Evolutionary conservation across 2,329 filamentous ascomycete genomes (phyloP), one percentile per base, ranked within the genome.

Genomic region (Blastomyces percursus): DNA sequence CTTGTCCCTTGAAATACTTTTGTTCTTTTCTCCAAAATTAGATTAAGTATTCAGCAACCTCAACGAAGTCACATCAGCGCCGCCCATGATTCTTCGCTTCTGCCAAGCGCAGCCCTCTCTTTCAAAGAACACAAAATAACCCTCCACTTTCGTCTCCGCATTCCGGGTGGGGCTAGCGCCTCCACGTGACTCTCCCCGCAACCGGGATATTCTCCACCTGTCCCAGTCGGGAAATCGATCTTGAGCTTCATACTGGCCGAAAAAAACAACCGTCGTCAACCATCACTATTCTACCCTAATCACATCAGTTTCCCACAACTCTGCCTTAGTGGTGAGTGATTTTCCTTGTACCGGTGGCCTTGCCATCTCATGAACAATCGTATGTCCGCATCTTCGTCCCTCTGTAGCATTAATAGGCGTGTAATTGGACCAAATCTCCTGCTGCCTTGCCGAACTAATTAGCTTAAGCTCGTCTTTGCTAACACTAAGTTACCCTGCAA

Each of bases 141-240:
- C 14, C 6, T 32, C 30, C 30, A 32, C 30, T 42, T 19, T 42
- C 14, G 8, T 46, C 44, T 46, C 44, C 44, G 19, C 44, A 24
- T 11, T 38, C 46, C 21, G 12, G n/a, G n/a, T 50, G 48, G 50
- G 59, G 44, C 58, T 62, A 62, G 60, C 38, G 3, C 5, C 3
- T 19, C 52, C 63, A 63, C 61, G 63, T 63, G 63, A 40, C n/a
- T 11, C 11, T 42, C 12, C 54, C 57, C 40, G 4, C 14, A 59
- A 8, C 40, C 40, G 24, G 56, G 19, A 40, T 44, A 14, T 32
- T 48, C 50, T 21, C 60, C 62, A 61, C 65, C 60, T 63, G 51
- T 46, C 64, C 65, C 9, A 40, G 54, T 65, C 57, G 27, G 65
- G 65, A 59, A 66, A 61, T 63, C 63, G 63, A 62, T 62, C n/a